Percentiles rank a stretch among this genome's conserved stretches.
These are phyloP conservation scores for Cylindrotheca closterium DNA, from an alignment of 108 stramenopile species.

Conservation along the genomic window DNA sequence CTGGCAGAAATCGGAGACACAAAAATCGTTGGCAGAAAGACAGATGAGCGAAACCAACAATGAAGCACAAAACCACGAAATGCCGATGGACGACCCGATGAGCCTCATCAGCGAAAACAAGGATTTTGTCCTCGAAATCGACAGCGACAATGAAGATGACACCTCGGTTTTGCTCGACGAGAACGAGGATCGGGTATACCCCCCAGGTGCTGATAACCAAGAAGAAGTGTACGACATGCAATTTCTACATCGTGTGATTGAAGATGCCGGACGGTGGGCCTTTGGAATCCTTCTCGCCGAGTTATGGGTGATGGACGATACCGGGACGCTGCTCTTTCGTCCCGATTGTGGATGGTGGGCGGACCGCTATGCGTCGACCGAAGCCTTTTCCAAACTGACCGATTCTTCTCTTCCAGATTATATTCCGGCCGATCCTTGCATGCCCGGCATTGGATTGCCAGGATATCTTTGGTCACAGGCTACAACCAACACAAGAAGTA, in stretches of 20 bases:
- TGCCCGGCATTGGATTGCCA: slow-evolving; percentile 41
- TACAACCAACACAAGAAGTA: slow-evolving; percentile 2
- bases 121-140: too few species aligned
- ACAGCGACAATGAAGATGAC: too few species aligned
- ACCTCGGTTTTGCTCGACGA: too few species aligned
- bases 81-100: too few species aligned
- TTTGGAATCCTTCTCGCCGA: slow-evolving; percentile 49
- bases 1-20: too few species aligned
- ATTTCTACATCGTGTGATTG: slow-evolving; percentile 18
- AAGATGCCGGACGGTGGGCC: slow-evolving; percentile 48
- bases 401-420: slow-evolving; percentile 22
- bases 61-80: too few species aligned
- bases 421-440: slow-evolving; percentile 7
- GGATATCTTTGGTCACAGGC: slow-evolving; percentile 41
- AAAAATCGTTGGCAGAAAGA: too few species aligned
- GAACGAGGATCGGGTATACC: too few species aligned
- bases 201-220: too few species aligned
- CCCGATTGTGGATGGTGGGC: slow-evolving; percentile 29
- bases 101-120: too few species aligned
- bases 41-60: too few species aligned
- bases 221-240: slow-evolving; percentile 33
- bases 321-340: slow-evolving; percentile 30
- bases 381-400: slow-evolving; percentile 9
- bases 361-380: slow-evolving; percentile 17
- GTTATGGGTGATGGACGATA: slow-evolving; percentile 40